Evolutionary conservation across 2,329 filamentous ascomycete species (phyloP).

Genomic region (Colletotrichum gloeosporioides): DNA sequence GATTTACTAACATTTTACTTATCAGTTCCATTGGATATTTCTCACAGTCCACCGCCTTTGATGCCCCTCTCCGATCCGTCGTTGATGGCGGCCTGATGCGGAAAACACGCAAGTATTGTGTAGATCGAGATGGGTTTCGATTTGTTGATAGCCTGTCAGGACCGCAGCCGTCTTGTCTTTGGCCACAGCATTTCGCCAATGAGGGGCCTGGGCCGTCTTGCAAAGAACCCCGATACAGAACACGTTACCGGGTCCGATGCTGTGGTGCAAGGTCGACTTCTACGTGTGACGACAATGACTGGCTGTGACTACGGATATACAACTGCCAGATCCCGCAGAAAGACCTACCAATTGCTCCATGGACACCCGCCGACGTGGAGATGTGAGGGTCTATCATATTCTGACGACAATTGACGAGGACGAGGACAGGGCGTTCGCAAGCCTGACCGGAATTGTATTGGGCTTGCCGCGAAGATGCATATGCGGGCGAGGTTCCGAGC

Average conservation of each 20-base stretch:
- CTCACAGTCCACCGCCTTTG: background rate
- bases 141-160: background rate
- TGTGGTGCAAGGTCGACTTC: background rate
- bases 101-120: background rate
- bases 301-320: background rate
- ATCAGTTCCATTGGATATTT: background rate
- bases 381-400: background rate
- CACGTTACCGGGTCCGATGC: background rate
- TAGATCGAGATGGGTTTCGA: background rate
- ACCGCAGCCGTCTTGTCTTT: background rate
- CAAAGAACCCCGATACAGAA: background rate
- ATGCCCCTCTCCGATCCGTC: background rate
- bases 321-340: background rate
- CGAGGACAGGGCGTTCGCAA: background rate
- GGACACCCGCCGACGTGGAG: background rate
- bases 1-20: background rate
- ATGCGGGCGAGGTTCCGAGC: background rate
- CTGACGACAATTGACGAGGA: background rate
- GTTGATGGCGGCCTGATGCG: background rate
- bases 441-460: background rate
- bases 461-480: background rate
- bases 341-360: background rate
- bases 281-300: background rate
- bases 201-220: background rate
- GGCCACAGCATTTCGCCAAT: background rate